A percentile compares a stretch with the other conserved stretches of the same genome.
These are phyloP conservation scores for Corynascus novoguineensis DNA, from an alignment of 495 filamentous ascomycete genomes.

Conservation along the genomic window DNA sequence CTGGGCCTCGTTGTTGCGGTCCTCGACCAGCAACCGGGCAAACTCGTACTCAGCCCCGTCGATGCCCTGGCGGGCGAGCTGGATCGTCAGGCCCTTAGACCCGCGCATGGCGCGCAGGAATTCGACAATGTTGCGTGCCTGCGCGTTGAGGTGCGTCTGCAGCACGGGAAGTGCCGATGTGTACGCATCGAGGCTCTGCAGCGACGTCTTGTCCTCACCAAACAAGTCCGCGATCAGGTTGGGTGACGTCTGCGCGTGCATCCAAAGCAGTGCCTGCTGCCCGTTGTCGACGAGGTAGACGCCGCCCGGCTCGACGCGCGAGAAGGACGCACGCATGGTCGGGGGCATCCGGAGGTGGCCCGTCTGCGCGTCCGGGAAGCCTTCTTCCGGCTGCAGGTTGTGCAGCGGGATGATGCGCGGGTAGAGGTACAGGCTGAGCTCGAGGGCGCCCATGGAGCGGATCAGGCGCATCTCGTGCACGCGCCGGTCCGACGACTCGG, in stretches of 20 bases:
- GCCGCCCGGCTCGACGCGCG: conserved; percentile 86
- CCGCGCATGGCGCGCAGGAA: conserved; percentile 77
- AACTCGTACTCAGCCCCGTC: conserved; percentile 98
- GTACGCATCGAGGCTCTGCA: conserved; percentile 73
- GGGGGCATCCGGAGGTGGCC: conserved; percentile 74
- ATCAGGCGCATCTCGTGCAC: conserved; percentile 89
- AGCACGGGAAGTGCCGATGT: conserved; percentile 69
- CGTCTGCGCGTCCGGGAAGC: conserved; percentile 78
- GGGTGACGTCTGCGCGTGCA: conserved; percentile 68
- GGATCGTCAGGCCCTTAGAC: conserved; percentile 80
- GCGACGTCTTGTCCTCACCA: conserved; percentile 64
- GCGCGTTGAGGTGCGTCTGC: conserved; percentile 89
- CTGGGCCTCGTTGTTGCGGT: conserved; percentile 94
- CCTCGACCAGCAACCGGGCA: conserved; percentile 82
- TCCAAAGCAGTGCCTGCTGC: conserved; percentile 83
- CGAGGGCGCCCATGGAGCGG: conserved; percentile 74
- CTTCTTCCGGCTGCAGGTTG: conserved; percentile 78
- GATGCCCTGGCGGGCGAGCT: conserved; percentile 86
- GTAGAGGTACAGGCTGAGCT: conserved; percentile 90
- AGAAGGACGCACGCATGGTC: conserved; percentile 78
- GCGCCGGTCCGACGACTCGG: conserved; percentile 85
- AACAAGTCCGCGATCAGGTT: conserved; percentile 91
- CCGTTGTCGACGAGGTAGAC: conserved; percentile 98
- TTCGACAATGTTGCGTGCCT: conserved; percentile 88
- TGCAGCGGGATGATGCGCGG: conserved; percentile 89